A percentile compares a stretch with the other conserved stretches of the same genome.
phyloP scores from a whole-genome alignment of 192 early-diverging fungal genomes.

The Globomyces pollinis-pini region DNA sequence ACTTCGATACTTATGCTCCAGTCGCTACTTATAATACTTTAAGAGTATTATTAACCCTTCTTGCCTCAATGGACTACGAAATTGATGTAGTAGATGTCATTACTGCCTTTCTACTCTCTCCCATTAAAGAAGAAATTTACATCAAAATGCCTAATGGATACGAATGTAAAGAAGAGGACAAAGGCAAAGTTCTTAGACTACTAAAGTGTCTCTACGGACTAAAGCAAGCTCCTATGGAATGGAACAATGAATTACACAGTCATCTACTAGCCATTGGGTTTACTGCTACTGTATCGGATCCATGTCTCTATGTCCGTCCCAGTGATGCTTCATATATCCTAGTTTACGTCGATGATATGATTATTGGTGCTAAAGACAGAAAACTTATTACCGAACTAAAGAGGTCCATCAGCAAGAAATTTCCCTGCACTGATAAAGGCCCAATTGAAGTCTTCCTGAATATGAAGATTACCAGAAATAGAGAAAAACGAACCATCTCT shows the following conservation, averaged over 20 bases:
- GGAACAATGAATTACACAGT: not conserved
- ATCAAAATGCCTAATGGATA: not conserved
- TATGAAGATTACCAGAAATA: not conserved
- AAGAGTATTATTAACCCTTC: not conserved
- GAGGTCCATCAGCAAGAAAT: not conserved
- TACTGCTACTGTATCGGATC: not conserved
- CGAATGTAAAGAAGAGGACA: not conserved
- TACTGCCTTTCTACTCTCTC: not conserved
- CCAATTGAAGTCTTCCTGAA: not conserved
- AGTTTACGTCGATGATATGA: not conserved
- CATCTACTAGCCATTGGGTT: not conserved
- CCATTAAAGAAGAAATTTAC: not conserved
- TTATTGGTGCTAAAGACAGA: not conserved
- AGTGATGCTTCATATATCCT: not conserved
- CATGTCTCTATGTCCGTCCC: conserved; percentile 12
- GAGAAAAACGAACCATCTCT: not conserved
- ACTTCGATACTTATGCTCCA: not conserved
- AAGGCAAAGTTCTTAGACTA: not conserved
- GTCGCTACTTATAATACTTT: not conserved
- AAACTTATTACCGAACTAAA: not conserved
- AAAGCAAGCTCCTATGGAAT: not conserved
- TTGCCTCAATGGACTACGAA: not conserved
- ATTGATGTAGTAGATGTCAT: not conserved
- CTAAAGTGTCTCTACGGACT: not conserved
- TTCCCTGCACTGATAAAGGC: not conserved